A percentile compares a stretch with the other conserved stretches of the same genome.
phyloP scores from a whole-genome alignment of 805 yeast species.

The Teunomyces gatunensis region DNA sequence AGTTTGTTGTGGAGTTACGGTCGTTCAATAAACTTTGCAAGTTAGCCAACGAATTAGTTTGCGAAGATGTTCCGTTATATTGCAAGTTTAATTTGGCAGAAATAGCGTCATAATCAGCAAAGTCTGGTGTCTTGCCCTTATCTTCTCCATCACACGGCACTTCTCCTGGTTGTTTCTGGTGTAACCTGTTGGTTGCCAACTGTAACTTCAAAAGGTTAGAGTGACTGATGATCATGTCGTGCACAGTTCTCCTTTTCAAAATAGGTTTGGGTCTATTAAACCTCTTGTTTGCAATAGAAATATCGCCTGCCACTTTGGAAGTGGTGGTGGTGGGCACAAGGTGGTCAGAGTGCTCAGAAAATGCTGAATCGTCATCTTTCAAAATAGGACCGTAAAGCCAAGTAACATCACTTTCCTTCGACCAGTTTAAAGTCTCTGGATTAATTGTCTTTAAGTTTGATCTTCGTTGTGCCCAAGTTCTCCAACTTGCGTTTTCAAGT shows the following conservation, averaged over 20 bases:
- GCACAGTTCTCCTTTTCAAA: conserved; percentile 79
- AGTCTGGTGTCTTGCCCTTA: conserved; percentile 33
- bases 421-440: conserved; percentile 86
- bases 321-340: conserved; percentile 29
- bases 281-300: conserved; percentile 35
- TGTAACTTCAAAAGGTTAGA: conserved; percentile 44
- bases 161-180: conserved; percentile 31
- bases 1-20: conserved; percentile 1
- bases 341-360: conserved; percentile 9
- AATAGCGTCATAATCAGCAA: conserved; percentile 43
- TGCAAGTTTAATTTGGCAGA: conserved; percentile 43
- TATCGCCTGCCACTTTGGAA: conserved; percentile 45
- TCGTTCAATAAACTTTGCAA: conserved; percentile 11
- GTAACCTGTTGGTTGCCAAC: conserved; percentile 36
- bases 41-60: conserved; percentile 14
- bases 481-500: conserved; percentile 84
- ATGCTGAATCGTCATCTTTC: conserved; percentile 35
- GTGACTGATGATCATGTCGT: conserved; percentile 73
- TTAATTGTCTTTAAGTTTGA: conserved; percentile 69
- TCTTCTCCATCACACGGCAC: conserved; percentile 12
- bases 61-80: conserved; percentile 18
- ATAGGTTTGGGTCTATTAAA: conserved; percentile 65
- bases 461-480: conserved; percentile 89
- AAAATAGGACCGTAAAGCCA: conserved; percentile 95
- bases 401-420: conserved; percentile 93